Conservation (phyloP, 208 protist species). For the Porcisia deanei region DNA sequence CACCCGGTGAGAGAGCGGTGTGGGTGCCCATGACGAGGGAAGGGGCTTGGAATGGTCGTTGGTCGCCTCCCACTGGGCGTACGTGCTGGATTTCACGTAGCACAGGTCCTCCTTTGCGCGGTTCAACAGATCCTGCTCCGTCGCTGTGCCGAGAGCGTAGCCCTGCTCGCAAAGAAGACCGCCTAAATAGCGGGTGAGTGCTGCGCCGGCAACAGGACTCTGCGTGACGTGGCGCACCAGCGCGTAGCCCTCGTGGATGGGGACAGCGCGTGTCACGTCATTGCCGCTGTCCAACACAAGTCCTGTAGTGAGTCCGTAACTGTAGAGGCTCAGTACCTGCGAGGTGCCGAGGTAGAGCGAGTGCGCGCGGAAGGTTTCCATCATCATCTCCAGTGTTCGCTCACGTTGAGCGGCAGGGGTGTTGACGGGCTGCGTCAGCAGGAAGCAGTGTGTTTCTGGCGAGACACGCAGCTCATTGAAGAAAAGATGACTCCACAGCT, state of each 20-base stretch:
- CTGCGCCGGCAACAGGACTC: constrained; percentile 74
- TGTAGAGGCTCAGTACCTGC: constrained; percentile 93
- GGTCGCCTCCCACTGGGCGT: not conserved
- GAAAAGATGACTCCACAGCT: constrained; percentile 91
- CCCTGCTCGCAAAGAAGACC: constrained; percentile 70
- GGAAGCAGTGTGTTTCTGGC: constrained; percentile 91
- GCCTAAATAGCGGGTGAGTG: constrained; percentile 84
- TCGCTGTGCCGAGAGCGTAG: constrained; percentile 89
- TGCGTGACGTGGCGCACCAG: constrained; percentile 85
- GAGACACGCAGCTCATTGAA: constrained; percentile 90
- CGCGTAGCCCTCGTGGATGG: constrained; percentile 93
- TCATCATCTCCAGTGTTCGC: constrained; percentile 92
- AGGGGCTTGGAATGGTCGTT: not conserved
- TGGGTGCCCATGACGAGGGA: not conserved
- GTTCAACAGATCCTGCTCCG: constrained; percentile 86
- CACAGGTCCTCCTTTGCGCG: constrained; percentile 93
- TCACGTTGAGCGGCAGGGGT: constrained; percentile 82
- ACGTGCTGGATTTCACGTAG: constrained; percentile 59
- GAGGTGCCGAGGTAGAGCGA: constrained; percentile 91
- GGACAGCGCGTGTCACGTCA: constrained; percentile 83
- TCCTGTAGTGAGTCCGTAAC: constrained; percentile 93
- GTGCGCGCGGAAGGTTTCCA: constrained; percentile 94
- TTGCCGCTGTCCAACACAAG: constrained; percentile 93
- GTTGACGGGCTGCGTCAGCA: constrained; percentile 88
- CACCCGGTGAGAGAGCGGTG: not conserved